phyloP scores from a whole-genome alignment of 2,329 filamentous ascomycete species.

The Ascochyta viciae-villosae region DNA sequence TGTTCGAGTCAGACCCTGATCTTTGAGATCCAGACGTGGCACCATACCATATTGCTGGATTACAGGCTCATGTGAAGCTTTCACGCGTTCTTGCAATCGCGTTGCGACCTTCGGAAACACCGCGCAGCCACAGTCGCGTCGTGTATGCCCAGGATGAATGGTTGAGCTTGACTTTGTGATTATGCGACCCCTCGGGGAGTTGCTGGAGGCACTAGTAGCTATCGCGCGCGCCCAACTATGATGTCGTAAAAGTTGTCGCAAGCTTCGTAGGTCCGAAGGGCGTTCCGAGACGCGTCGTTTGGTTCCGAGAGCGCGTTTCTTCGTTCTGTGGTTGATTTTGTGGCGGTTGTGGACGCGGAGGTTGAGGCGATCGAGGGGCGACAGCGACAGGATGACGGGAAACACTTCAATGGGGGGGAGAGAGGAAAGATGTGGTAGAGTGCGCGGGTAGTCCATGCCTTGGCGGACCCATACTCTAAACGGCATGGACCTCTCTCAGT shows the following conservation, averaged over 20 bases:
- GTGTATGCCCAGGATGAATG: slow-evolving; percentile 2
- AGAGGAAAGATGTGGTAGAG: slow-evolving; percentile 36
- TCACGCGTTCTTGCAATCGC: slow-evolving; percentile 27
- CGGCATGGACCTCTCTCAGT: slow-evolving; percentile 37
- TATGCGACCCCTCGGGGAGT: slow-evolving; percentile 21
- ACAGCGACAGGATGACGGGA: slow-evolving; percentile 43
- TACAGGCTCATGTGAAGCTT: slow-evolving; percentile 43
- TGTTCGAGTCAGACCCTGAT: slow-evolving; percentile 51
- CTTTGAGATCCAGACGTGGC: background rate
- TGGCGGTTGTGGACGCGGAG: slow-evolving; percentile 35
- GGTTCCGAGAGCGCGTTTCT: slow-evolving; percentile 54
- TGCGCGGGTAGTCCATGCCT: slow-evolving; percentile 29
- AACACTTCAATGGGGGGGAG: slow-evolving; percentile 42
- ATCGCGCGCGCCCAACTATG: slow-evolving; percentile 27
- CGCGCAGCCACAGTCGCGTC: slow-evolving; percentile 31
- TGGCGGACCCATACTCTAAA: slow-evolving; percentile 33
- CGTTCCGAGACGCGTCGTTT: slow-evolving; percentile 49
- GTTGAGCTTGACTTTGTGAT: background rate
- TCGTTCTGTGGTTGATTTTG: slow-evolving; percentile 36
- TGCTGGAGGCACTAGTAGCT: slow-evolving; percentile 19
- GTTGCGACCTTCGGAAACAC: slow-evolving; percentile 38
- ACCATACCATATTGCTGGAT: slow-evolving; percentile 42
- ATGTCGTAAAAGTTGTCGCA: slow-evolving; percentile 42
- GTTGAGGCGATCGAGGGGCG: slow-evolving; percentile 35
- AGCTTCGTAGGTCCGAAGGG: slow-evolving; percentile 37